Evolutionary conservation across 768 basidiomycete species (phyloP), one percentile per base, ranked within the genome.

Genomic region (Termitomyces sp.): DNA sequence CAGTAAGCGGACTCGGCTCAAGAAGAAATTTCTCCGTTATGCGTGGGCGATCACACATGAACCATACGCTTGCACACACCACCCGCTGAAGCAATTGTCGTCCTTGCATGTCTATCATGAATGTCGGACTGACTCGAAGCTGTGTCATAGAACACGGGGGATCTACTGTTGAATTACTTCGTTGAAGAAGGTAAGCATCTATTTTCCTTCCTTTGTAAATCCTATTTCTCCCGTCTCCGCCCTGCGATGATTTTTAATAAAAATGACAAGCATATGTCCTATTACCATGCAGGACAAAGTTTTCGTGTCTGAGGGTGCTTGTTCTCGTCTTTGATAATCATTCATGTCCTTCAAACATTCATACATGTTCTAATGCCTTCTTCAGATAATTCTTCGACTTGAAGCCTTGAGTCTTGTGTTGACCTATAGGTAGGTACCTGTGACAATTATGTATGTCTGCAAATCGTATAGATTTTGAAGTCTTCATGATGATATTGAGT

Each of bases 241-340:
- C 75, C 78, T 24, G 76, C 72, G 85, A 86, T 86, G 82, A 73
- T 73, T 66, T 69, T 62, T 52, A 72, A 67, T 70, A 57, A 70
- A 73, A 76, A 61, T 59, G 63, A 87, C 85, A 87, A 87, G 86
- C 85, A 87, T 87, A 86, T 86, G 85, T 87, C 86, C 82, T 82
- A 86, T 66, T 63, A 72, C 69, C 61, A 78, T 86, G 82, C 80
- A 74, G 84, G 84, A 86, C 72, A 76, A 68, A 57, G 20, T 73
- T 75, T 42, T 71, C 62, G 73, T 70, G 66, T 68, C 82, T 85
- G 83, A 85, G 80, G 73, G 67, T 60, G 13, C 58, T 51, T 47
- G 24, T 36, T 44, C 41, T 54, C 27, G 6, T 36, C 12, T 16
- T 18, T 16, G 3, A 12, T 24, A n/a, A n/a, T 16, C 13, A 18